A percentile compares a stretch with the other conserved stretches of the same genome.
Evolutionary conservation across 1,139 yeast genomes (phyloP).

Genomic region (Arxiozyma bovina): DNA sequence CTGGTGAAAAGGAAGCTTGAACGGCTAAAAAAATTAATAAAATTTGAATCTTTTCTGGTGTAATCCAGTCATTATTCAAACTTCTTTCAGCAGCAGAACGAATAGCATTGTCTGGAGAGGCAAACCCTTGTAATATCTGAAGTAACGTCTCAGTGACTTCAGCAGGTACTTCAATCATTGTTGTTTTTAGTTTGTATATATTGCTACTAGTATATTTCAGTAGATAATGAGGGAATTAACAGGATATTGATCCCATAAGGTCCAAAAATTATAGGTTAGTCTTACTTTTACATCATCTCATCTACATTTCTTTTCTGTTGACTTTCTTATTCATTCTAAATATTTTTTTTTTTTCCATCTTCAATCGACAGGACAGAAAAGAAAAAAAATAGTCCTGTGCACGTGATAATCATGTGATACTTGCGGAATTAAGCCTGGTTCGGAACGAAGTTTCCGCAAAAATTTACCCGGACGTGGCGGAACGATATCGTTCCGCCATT

Average conservation of each 20-base stretch:
- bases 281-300: neutral
- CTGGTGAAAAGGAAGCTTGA: constrained; percentile 46
- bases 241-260: neutral
- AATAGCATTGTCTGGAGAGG: constrained; percentile 65
- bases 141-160: constrained; percentile 50
- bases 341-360: neutral
- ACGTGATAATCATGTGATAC: neutral
- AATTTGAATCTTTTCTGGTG: constrained; percentile 52
- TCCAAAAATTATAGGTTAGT: no score
- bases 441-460: no score
- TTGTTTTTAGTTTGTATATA: neutral
- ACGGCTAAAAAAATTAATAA: constrained; percentile 74
- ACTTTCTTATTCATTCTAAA: neutral
- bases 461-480: no score
- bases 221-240: neutral
- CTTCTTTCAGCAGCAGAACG: constrained; percentile 73
- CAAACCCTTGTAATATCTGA: constrained; percentile 56
- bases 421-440: no score
- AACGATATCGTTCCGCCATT: no score
- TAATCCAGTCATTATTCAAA: constrained; percentile 70
- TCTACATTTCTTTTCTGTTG: neutral
- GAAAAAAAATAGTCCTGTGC: neutral
- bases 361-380: no score
- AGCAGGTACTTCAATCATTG: constrained; percentile 53
- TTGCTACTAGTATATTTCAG: neutral